Conservation (phyloP, 441 rosid genomes). For the Erodium texanum region DNA sequence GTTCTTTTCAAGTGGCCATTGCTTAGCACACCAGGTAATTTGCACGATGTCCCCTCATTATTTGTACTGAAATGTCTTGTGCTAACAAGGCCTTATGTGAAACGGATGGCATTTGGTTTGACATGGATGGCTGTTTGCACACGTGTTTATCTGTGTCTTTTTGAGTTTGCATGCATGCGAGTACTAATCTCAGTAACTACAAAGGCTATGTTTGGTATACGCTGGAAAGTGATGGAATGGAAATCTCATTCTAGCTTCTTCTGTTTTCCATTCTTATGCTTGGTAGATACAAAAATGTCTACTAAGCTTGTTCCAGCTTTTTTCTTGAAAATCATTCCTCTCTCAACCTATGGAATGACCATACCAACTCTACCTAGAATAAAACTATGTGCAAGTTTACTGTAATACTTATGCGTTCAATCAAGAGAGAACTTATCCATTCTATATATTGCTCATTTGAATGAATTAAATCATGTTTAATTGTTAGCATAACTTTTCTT, state of each 20-base stretch:
- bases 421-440: not conserved
- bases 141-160: not conserved
- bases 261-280: not conserved
- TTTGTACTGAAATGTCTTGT: not conserved
- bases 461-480: not conserved
- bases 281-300: not conserved
- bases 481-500: not conserved
- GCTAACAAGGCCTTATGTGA: not conserved
- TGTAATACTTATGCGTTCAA: not conserved
- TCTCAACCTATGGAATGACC: not conserved
- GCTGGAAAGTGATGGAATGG: not conserved
- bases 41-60: conserved; percentile 4
- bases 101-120: not conserved
- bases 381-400: not conserved
- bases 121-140: not conserved
- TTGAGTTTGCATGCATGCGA: not conserved
- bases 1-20: conserved; percentile 93
- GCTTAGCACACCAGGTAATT: conserved; percentile 71
- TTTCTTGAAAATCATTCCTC: not conserved
- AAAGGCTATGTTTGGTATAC: not conserved
- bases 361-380: not conserved
- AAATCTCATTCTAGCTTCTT: not conserved
- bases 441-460: not conserved
- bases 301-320: not conserved
- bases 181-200: not conserved